Base-by-base conservation (phyloP, 805 yeast species). In the Candida tammaniensis region DNA sequence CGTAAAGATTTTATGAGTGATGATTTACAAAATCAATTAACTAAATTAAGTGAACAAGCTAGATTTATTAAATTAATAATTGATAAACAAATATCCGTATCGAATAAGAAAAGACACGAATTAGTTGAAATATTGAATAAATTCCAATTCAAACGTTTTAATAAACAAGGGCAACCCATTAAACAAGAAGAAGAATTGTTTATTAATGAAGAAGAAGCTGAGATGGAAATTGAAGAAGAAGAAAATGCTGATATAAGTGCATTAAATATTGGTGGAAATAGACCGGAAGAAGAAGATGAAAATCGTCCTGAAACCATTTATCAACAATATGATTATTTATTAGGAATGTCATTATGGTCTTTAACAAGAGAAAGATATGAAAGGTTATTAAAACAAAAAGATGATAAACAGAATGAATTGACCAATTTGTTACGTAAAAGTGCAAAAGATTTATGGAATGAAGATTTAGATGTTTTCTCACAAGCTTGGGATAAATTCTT, bases 271-370 rank as follows among this genome's bases (percentile, higher is more conserved):
- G 54, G 57, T 22, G 53, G 52, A 7, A 49, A 48, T 14, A 51
- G 51, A 14, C 61, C 48, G 15, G 57, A 40, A 9, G 48, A 55
- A 11, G 64, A 47, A n/a, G 58, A 52, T 57, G 57, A 74, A 52
- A 70, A 67, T 35, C 59, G 56, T 15, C 73, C 76, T n/a, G 72
- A 68, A 31, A 82, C 78, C 16, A 61, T 75, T 11, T 70, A 72
- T 33, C 76, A 87, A 7, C 70, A 81, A 5, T 91, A 78, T 58
- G 98, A 93, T 51, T 93, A 93, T 49, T 69, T 93, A 43, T 69
- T 93, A 34, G 94, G 93, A 35, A 85, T 93, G 96, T 77, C 88
- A 22, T 80, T 93, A 44, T 87, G 96, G 93, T 83, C 96, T 24
- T 75, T 93, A 53, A 91, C 98, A 0, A 73, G 72, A 39, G 98